phyloP scores from a whole-genome alignment of 108 stramenopile species.

The Cylindrotheca closterium region DNA sequence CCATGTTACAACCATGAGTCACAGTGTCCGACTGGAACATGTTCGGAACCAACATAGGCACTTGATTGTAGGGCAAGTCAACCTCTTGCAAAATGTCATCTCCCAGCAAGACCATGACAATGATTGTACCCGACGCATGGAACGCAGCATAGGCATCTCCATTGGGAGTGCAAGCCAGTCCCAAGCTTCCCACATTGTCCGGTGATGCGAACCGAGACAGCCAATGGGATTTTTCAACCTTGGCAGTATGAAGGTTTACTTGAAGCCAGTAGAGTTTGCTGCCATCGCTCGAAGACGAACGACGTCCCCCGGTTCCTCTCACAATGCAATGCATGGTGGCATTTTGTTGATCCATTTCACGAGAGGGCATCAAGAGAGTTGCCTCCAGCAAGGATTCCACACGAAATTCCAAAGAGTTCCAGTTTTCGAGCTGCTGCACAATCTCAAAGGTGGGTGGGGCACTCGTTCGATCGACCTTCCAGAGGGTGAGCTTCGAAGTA shows the following conservation, averaged over 20 bases:
- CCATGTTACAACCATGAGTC: conserved; percentile 35
- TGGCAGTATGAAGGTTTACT: conserved; percentile 4
- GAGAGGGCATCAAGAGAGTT: conserved; percentile 3
- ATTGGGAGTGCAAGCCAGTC: conserved; percentile 22
- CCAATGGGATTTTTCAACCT: conserved; percentile 30
- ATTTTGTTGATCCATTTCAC: not conserved
- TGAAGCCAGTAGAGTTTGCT: conserved; percentile 30
- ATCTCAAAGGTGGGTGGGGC: not conserved
- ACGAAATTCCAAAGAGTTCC: conserved; percentile 6
- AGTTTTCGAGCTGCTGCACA: conserved; percentile 18
- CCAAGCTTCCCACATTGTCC: conserved; percentile 13
- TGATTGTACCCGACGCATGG: conserved; percentile 8
- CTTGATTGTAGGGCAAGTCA: conserved; percentile 29
- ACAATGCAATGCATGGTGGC: conserved; percentile 25
- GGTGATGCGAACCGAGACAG: conserved; percentile 34
- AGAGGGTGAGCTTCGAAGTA: conserved; percentile 1
- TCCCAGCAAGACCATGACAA: conserved; percentile 31
- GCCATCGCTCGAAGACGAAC: not conserved
- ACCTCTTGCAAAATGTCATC: conserved; percentile 38
- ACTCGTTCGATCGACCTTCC: conserved; percentile 20
- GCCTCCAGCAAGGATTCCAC: conserved; percentile 8
- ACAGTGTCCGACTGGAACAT: conserved; percentile 35
- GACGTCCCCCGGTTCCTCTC: not conserved
- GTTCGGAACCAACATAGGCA: conserved; percentile 25
- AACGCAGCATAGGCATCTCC: conserved; percentile 36